A percentile compares a stretch with the other conserved stretches of the same genome.
These are phyloP conservation scores for Babjeviella inositovora DNA, from an alignment of 805 yeast species.

Conservation along the genomic window DNA sequence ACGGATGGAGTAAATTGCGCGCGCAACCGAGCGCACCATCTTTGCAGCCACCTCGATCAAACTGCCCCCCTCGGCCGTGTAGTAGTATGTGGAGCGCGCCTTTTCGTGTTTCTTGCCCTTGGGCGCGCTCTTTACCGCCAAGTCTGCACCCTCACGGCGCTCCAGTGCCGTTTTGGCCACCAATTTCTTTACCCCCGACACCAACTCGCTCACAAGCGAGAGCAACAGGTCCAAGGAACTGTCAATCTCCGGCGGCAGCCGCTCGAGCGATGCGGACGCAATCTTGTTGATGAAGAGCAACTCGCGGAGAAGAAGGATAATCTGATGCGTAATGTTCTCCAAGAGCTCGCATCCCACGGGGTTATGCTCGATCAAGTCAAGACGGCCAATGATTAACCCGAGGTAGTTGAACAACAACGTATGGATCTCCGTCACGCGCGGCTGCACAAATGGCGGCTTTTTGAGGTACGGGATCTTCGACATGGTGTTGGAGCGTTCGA, in stretches of 20 bases:
- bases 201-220: constrained; percentile 48
- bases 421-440: constrained; percentile 49
- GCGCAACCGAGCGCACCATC: constrained; percentile 37
- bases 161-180: constrained; percentile 38
- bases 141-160: constrained; percentile 2
- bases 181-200: constrained; percentile 43
- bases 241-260: constrained; percentile 23
- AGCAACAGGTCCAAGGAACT: constrained; percentile 38
- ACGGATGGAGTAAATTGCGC: constrained; percentile 31
- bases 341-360: constrained; percentile 51
- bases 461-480: constrained; percentile 26
- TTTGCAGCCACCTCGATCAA: constrained; percentile 43
- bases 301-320: constrained; percentile 49
- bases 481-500: constrained; percentile 15
- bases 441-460: constrained; percentile 44
- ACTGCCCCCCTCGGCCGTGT: constrained; percentile 53
- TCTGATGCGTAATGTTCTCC: constrained; percentile 53
- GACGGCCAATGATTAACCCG: constrained; percentile 56
- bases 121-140: constrained; percentile 1
- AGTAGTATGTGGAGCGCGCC: constrained; percentile 32
- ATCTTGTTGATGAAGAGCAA: constrained; percentile 40
- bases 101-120: too few species aligned
- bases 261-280: constrained; percentile 18
- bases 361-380: constrained; percentile 66
- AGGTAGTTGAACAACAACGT: constrained; percentile 42